These are phyloP conservation scores for Claviceps sp. DNA, from an alignment of 2,329 filamentous ascomycete genomes.

Conservation along the genomic window DNA sequence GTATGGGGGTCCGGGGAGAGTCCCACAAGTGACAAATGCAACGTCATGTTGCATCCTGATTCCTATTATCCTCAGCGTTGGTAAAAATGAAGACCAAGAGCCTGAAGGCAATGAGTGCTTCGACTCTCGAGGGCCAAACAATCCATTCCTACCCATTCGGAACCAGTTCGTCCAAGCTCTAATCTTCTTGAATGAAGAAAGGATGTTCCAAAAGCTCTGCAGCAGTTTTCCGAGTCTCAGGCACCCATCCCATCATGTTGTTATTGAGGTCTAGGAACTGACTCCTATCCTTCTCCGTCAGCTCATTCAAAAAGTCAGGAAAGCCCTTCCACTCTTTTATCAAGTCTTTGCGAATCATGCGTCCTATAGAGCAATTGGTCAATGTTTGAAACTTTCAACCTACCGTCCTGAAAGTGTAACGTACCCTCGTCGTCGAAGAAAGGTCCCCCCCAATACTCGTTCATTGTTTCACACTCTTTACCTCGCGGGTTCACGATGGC, in stretches of 20 bases:
- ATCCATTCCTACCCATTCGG: no score
- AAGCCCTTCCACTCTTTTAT: constrained; percentile 3
- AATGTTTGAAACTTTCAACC: background rate
- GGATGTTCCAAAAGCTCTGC: constrained; percentile 12
- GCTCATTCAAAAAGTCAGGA: constrained; percentile 8
- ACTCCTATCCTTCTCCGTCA: constrained; percentile 10
- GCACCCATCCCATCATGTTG: constrained; percentile 14
- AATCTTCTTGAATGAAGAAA: constrained; percentile 5
- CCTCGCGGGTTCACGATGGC: background rate
- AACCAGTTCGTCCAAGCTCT: no score
- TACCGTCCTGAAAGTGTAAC: background rate
- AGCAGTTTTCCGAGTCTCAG: constrained; percentile 13
- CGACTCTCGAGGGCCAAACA: no score
- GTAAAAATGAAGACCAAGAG: no score
- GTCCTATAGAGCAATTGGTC: background rate
- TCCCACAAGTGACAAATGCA: no score
- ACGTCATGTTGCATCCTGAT: no score
- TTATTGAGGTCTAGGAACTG: constrained; percentile 12
- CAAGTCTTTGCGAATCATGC: constrained; percentile 8
- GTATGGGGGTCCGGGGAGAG: no score
- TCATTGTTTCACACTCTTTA: constrained; percentile 6
- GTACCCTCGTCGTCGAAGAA: constrained; percentile 9
- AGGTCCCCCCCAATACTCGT: constrained; percentile 11
- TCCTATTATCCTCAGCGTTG: no score
- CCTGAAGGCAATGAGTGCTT: no score